phyloP scores from a whole-genome alignment of 2,329 filamentous ascomycete species.

The Lachnellula hyalina region DNA sequence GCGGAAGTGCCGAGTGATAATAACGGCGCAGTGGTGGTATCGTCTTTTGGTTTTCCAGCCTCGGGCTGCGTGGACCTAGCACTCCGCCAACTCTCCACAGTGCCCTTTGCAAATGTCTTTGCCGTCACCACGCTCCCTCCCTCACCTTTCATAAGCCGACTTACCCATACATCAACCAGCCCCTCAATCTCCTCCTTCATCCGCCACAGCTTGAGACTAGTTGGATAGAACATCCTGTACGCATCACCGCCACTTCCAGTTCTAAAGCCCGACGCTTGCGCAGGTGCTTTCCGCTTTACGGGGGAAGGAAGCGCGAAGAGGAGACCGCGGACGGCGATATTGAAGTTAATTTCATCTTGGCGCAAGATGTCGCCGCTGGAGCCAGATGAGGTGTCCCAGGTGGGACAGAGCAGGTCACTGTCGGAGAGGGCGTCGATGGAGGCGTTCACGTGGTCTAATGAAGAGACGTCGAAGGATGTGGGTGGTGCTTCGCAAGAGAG shows the following conservation, averaged over 20 bases:
- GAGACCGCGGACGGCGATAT: conserved; percentile 81
- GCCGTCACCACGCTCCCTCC: conserved; percentile 39
- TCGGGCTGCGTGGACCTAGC: conserved; percentile 2
- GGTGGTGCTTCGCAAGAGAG: conserved; percentile 67
- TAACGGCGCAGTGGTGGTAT: conserved; percentile 33
- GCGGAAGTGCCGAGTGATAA: conserved; percentile 58
- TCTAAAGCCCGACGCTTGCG: conserved; percentile 22
- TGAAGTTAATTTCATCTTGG: conserved; percentile 92
- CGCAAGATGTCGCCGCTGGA: conserved; percentile 69
- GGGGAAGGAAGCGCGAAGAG: conserved; percentile 80
- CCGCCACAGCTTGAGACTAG: conserved; percentile 77
- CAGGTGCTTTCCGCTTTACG: conserved; percentile 62
- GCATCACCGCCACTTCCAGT: conserved; percentile 49
- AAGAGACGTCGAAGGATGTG: conserved; percentile 48
- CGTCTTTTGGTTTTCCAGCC: conserved; percentile 20
- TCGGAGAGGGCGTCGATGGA: conserved; percentile 85
- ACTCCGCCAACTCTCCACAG: conserved; percentile 32
- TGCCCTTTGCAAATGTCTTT: conserved; percentile 41
- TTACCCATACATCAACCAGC: conserved; percentile 64
- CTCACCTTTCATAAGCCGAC: conserved; percentile 53
- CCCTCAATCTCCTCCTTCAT: conserved; percentile 76
- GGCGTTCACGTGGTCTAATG: conserved; percentile 74
- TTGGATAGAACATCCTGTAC: conserved; percentile 89
- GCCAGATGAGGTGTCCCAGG: conserved; percentile 63
- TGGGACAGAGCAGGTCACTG: conserved; percentile 76